Evolutionary conservation across 2,329 filamentous ascomycete species (phyloP), one percentile per base, ranked within the genome.

Genomic region (Metarhizium robertsii): DNA sequence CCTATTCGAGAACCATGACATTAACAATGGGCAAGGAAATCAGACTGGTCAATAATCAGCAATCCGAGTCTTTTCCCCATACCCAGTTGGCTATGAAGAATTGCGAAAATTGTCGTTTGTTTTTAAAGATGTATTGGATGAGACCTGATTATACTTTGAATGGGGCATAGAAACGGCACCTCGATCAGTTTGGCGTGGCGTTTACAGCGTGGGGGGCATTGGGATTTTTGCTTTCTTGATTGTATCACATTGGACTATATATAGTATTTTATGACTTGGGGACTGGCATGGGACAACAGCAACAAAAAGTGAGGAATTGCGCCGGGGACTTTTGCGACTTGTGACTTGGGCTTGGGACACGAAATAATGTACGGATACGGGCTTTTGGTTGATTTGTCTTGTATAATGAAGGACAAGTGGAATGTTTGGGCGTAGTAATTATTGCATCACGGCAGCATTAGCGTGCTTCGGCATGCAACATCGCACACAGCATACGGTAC

Each of bases 1-100:
- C 36, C 77, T 83, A 53, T 83, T 79, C 61, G 76, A 77, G 7
- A 62, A 66, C 32, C 65, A 69, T 11, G 64, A 69, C 34, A 61
- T 67, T 60, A 60, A 61, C 0, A 65, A 65, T 4, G 59, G 61
- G 6, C 60, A 58, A 11, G 51, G 53, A n/a, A 52, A 42, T 34
- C 25, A 51, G 2, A 29, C 47, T 34, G 36, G 25, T 18, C 25
- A 48, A 29, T 18, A 14, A 30, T 3, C 45, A 30, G 14, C 25
- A 29, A 4, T 14, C 20, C 25, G 14, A 16, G 13, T 4, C 32
- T 1, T 34, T 34, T 34, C 1, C 6, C 6, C 32, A 34, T 34
- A 11, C 7, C 32, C 32, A 34, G 32, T 34, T 34, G 32, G 32
- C 10, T 11, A 34, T 11, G 32, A 34, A 34, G 13, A n/a, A 16